A percentile compares a stretch with the other conserved stretches of the same genome.
phyloP scores from a whole-genome alignment of 805 yeast species.

The Blastobotrys chiropterorum region DNA sequence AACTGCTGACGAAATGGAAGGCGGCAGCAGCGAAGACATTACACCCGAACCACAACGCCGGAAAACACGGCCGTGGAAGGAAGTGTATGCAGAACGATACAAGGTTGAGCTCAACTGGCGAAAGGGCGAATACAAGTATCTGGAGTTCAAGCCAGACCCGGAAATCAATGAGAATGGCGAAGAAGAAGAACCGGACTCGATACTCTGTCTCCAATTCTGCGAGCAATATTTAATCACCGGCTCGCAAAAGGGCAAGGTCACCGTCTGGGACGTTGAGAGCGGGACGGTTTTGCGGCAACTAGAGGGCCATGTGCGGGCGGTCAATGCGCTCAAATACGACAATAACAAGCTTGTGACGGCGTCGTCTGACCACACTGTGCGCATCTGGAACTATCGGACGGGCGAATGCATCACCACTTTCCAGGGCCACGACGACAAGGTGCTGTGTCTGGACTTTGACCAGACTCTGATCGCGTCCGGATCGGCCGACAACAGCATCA shows the following conservation, averaged over 20 bases:
- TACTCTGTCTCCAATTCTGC: conserved; percentile 80
- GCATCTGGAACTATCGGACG: conserved; percentile 93
- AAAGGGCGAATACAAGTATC: conserved; percentile 61
- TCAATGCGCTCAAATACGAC: conserved; percentile 78
- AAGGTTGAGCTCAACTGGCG: conserved; percentile 95
- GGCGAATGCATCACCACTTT: conserved; percentile 93
- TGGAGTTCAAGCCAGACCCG: conserved; percentile 63
- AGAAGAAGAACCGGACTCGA: conserved; percentile 54
- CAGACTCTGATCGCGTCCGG: conserved; percentile 85
- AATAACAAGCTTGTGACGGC: conserved; percentile 87
- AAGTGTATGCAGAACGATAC: conserved; percentile 84
- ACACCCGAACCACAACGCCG: not conserved
- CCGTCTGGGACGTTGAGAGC: conserved; percentile 86
- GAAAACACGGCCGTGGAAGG: conserved; percentile 86
- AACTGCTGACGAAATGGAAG: not conserved
- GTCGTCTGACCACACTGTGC: conserved; percentile 82
- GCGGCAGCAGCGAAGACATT: not conserved
- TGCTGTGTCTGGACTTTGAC: conserved; percentile 76
- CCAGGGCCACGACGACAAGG: conserved; percentile 85
- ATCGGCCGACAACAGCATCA: conserved; percentile 84
- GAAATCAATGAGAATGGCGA: not conserved
- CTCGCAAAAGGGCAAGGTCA: conserved; percentile 82
- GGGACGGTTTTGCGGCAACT: conserved; percentile 74
- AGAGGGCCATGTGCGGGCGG: conserved; percentile 84
- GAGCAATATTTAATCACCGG: conserved; percentile 82